Conservation (phyloP, 73 alveolate species). For the Paramecium tetraurelia region DNA sequence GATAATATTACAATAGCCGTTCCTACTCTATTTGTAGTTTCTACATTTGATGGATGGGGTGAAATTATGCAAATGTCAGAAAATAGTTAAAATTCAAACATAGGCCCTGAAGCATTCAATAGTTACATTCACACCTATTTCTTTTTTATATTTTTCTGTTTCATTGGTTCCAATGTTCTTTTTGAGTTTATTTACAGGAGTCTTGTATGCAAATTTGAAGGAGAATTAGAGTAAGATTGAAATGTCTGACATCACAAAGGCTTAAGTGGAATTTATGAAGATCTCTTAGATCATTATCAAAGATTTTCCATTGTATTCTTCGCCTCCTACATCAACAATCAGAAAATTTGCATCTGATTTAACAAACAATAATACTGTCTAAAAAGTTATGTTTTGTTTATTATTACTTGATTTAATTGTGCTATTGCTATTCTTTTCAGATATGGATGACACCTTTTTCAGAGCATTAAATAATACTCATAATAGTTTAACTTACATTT, state of each 20-base stretch:
- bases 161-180: conserved; percentile 44
- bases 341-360: not conserved
- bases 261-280: not conserved
- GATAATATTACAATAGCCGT: not conserved
- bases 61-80: not conserved
- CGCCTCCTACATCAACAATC: not conserved
- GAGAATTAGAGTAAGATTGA: not conserved
- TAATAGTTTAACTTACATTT: not conserved
- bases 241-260: not conserved
- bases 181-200: conserved; percentile 1
- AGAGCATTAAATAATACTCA: not conserved
- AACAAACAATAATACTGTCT: not conserved
- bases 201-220: not conserved
- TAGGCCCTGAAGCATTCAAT: not conserved
- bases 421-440: not conserved
- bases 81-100: not conserved
- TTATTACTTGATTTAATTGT: not conserved
- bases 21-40: conserved; percentile 7
- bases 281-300: not conserved
- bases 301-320: conserved; percentile 6
- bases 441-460: not conserved
- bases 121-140: not conserved
- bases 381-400: not conserved
- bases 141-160: not conserved
- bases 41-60: conserved; percentile 49